A percentile compares a stretch with the other conserved stretches of the same genome.
phyloP scores from a whole-genome alignment of 345 rosid species.

The Litchi chinensis region DNA sequence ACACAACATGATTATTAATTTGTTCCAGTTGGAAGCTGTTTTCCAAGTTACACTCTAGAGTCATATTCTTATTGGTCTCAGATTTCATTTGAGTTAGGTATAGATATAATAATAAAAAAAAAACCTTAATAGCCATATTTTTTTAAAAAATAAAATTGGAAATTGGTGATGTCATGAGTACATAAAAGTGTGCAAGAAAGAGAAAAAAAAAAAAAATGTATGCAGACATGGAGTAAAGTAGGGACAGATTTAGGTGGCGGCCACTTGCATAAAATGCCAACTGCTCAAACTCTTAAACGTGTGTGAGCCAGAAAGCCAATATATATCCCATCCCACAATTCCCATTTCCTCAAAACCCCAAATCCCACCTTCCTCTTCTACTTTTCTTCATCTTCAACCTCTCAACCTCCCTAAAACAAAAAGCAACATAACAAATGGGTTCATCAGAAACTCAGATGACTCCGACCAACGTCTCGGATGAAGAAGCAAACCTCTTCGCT shows the following conservation, averaged over 20 bases:
- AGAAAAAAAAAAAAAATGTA: not conserved
- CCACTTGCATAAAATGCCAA: not conserved
- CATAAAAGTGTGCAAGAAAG: not conserved
- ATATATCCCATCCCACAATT: not conserved
- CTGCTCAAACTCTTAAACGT: not conserved
- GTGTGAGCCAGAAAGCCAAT: not conserved
- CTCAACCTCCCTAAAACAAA: not conserved
- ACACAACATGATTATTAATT: no score
- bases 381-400: not conserved
- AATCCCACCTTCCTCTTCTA: not conserved
- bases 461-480: conserved; percentile 63
- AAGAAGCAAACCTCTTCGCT: conserved; percentile 71
- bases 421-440: conserved; percentile 43
- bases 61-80: no score
- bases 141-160: not conserved
- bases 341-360: not conserved
- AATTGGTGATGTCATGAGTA: not conserved
- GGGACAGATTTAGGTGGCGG: not conserved
- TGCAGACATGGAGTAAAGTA: not conserved
- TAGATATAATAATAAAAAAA: no score
- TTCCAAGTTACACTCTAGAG: no score
- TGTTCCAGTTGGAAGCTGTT: no score
- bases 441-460: conserved; percentile 78
- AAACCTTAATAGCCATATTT: no score
- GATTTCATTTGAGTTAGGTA: no score